These are phyloP conservation scores for Monilinia aucupariae DNA, from an alignment of 2,329 filamentous ascomycete species.

Conservation along the genomic window DNA sequence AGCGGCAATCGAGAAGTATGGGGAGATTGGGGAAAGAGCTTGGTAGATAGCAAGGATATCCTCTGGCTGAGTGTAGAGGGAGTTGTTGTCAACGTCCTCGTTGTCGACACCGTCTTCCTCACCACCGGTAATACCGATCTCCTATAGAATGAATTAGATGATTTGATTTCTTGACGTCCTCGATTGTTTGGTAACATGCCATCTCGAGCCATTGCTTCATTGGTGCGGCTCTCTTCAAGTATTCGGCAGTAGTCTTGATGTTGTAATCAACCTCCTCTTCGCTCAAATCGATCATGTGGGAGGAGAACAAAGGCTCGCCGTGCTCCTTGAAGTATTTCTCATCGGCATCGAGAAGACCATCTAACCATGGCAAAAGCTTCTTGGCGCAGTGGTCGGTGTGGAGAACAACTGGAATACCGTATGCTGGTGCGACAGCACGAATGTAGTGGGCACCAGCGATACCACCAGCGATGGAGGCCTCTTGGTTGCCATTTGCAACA, in stretches of 20 bases:
- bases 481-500: slow-evolving; percentile 75
- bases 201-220: slow-evolving; percentile 99
- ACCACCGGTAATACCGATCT: slow-evolving; percentile 92
- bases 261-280: slow-evolving; percentile 89
- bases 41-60: slow-evolving; percentile 91
- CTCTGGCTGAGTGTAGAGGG: slow-evolving; percentile 95
- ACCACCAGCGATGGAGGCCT: slow-evolving; percentile 81
- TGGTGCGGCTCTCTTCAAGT: slow-evolving; percentile 88
- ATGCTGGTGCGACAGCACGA: slow-evolving; percentile 76
- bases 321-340: slow-evolving; percentile 92
- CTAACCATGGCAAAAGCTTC: slow-evolving; percentile 97
- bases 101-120: slow-evolving; percentile 99
- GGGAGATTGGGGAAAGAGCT: slow-evolving; percentile 76
- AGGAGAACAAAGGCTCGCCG: slow-evolving; percentile 88
- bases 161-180: slow-evolving; percentile 2
- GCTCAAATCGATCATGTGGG: slow-evolving; percentile 97
- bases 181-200: slow-evolving; percentile 45
- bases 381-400: slow-evolving; percentile 99
- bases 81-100: slow-evolving; percentile 93
- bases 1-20: slow-evolving; percentile 96
- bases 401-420: slow-evolving; percentile 85
- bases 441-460: slow-evolving; percentile 91
- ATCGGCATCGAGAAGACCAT: slow-evolving; percentile 91
- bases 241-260: slow-evolving; percentile 84
- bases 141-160: slow-evolving; percentile 38